These are phyloP conservation scores for Rutstroemia sp. DNA, from an alignment of 2,329 filamentous ascomycete species.

Conservation along the genomic window DNA sequence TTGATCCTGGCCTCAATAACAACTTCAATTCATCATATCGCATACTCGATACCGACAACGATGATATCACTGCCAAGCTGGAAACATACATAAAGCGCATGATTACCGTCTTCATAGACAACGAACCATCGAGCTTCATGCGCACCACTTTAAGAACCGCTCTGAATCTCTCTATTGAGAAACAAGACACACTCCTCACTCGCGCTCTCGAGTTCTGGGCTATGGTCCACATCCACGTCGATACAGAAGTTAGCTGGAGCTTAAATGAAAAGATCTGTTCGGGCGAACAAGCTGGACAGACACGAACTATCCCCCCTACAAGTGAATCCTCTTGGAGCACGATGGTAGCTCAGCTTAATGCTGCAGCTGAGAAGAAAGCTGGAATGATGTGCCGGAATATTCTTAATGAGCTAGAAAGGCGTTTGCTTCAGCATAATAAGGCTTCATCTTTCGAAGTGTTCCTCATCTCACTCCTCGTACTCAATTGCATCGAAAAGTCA, in stretches of 20 bases:
- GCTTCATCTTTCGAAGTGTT: constrained; percentile 55
- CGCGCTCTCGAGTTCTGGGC: constrained; percentile 58
- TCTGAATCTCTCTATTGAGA: constrained; percentile 37
- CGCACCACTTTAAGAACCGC: constrained; percentile 48
- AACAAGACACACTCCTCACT: constrained; percentile 46
- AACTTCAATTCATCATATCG: constrained; percentile 31
- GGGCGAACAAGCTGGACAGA: constrained; percentile 16
- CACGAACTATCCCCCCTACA: constrained; percentile 15
- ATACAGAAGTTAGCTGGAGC: constrained; percentile 55
- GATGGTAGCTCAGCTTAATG: constrained; percentile 57
- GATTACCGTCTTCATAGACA: constrained; percentile 48
- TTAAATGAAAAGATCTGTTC: constrained; percentile 17
- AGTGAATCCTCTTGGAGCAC: constrained; percentile 40
- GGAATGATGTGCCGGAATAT: constrained; percentile 50
- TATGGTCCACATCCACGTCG: constrained; percentile 53
- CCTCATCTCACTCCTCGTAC: constrained; percentile 52
- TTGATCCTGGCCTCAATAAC: constrained; percentile 28
- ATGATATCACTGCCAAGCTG: constrained; percentile 52
- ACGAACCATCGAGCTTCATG: constrained; percentile 54
- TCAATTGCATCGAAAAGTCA: constrained; percentile 60
- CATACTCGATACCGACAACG: constrained; percentile 54
- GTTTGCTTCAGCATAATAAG: constrained; percentile 53
- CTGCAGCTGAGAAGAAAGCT: constrained; percentile 57
- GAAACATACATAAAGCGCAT: constrained; percentile 54
- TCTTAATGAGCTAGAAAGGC: constrained; percentile 53